A percentile compares a stretch with the other conserved stretches of the same genome.
These are phyloP conservation scores for Botrytis hyacinthi DNA, from an alignment of 2,329 filamentous ascomycete genomes.

Conservation along the genomic window DNA sequence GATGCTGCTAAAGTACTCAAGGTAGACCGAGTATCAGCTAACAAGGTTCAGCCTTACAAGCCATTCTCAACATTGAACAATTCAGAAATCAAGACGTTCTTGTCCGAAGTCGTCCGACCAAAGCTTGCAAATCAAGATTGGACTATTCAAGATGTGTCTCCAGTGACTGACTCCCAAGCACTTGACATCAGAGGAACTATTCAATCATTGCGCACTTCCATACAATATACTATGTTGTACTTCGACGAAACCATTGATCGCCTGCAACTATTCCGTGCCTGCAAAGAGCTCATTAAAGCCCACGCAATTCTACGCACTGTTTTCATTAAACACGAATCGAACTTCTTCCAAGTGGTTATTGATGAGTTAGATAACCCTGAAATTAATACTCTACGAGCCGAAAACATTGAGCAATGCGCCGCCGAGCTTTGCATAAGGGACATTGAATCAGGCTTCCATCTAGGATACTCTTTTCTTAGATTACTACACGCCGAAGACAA, in stretches of 20 bases:
- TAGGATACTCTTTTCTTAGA: conserved; percentile 43
- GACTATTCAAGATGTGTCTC: conserved; percentile 42
- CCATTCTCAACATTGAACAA: conserved; percentile 41
- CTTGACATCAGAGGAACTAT: conserved; percentile 43
- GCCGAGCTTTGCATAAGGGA: conserved; percentile 39
- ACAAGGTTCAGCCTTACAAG: conserved; percentile 33
- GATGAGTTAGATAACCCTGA: conserved; percentile 38
- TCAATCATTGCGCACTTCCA: conserved; percentile 37
- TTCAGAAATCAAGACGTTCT: conserved; percentile 39
- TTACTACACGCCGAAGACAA: conserved; percentile 31
- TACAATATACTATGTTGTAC: conserved; percentile 42
- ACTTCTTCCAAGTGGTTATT: conserved; percentile 41
- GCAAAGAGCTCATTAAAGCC: conserved; percentile 32
- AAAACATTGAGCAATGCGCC: conserved; percentile 38
- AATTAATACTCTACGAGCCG: conserved; percentile 28
- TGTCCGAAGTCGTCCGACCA: conserved; percentile 40
- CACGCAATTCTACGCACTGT: conserved; percentile 43
- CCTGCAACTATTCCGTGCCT: conserved; percentile 34
- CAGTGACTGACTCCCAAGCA: conserved; percentile 43
- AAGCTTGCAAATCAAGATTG: conserved; percentile 41
- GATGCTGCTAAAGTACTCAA: conserved; percentile 31
- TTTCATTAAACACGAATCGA: conserved; percentile 40
- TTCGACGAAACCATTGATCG: conserved; percentile 37
- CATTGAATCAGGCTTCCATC: conserved; percentile 40
- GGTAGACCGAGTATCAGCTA: conserved; percentile 31